Evolutionary conservation across 352 stramenopile genomes (phyloP), one percentile per base, ranked within the genome.

Genomic region (Phytophthora niederhauseri): DNA sequence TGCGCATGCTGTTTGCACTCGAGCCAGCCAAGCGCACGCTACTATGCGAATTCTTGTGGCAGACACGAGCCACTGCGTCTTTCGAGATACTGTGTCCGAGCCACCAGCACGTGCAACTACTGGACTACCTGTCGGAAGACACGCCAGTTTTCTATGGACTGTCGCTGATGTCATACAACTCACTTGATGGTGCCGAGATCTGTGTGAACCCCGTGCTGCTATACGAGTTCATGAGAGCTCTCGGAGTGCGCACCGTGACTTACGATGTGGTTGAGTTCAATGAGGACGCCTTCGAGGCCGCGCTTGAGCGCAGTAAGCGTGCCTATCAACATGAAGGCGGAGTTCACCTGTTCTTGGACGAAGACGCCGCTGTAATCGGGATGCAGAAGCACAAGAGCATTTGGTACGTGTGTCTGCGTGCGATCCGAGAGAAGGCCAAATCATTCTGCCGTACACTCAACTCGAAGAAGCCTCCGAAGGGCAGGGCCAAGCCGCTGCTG

Each of bases 381-480:
- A 84, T 95, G 76, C 82, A 95, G 63, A 95, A 95, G 69, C 79
- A 85, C 73, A 93, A 95, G 66, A 93, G 82, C 9, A 68, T 86
- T n/a, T 95, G 87, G 87, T 95, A 93, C 61, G 87, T 95, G 15
- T 91, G 84, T 72, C 73, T 95, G 53, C 87, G 87, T n/a, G 87
- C 87, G n/a, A 95, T 95, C 66, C 87, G 87, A 14, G 87, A 95
- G 64, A 92, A 93, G 50, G 84, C 84, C 53, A 95, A 95, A 75
- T 66, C 68, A 49, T 92, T 84, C 49, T 90, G 70, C 65, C 72
- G 62, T 46, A 72, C 53, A 34, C 57, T 82, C 11, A 57, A 80
- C 65, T 66, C 75, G 7, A 76, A 72, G 20, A 75, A 78, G 14
- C 46, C 70, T 26, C 56, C 41, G 0, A 77, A 74, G 14, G 55